These are phyloP conservation scores for Juncus effusus DNA, from an alignment of 176 grass and related monocot genomes.

Conservation along the genomic window DNA sequence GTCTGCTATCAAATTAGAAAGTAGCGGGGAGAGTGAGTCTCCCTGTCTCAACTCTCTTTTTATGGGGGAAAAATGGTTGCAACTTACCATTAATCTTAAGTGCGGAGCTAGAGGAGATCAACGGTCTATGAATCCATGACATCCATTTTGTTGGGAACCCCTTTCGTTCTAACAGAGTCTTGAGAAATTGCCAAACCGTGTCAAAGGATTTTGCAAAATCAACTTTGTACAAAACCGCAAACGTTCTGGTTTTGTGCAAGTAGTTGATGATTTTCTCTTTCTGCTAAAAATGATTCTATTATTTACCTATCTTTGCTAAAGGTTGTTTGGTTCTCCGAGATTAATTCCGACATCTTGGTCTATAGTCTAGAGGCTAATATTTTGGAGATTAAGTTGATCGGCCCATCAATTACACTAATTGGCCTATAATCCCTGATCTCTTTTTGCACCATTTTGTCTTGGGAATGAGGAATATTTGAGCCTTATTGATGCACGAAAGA, in stretches of 20 bases:
- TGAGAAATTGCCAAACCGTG: not conserved
- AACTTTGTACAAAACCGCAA: not conserved
- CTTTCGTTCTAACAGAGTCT: not conserved
- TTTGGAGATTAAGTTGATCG: not conserved
- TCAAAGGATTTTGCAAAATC: not conserved
- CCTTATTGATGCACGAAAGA: not conserved
- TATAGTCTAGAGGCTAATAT: not conserved
- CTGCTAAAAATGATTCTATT: not conserved
- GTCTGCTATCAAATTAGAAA: not conserved
- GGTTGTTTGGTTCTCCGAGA: not conserved
- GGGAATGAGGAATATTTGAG: not conserved
- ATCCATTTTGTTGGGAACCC: not conserved
- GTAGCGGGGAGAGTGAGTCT: too few species aligned
- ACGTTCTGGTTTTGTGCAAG: not conserved
- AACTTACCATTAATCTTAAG: not conserved
- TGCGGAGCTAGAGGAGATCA: not conserved
- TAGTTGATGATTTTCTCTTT: not conserved
- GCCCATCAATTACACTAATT: not conserved
- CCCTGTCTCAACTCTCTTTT: not conserved
- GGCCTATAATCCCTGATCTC: not conserved
- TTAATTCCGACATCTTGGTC: too few species aligned
- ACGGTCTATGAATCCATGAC: not conserved
- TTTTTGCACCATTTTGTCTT: not conserved
- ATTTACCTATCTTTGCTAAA: not conserved
- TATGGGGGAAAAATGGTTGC: not conserved